A percentile compares a stretch with the other conserved stretches of the same genome.
Evolutionary conservation across 73 alveolate genomes (phyloP).

Genomic region (Uronychia setigera): DNA sequence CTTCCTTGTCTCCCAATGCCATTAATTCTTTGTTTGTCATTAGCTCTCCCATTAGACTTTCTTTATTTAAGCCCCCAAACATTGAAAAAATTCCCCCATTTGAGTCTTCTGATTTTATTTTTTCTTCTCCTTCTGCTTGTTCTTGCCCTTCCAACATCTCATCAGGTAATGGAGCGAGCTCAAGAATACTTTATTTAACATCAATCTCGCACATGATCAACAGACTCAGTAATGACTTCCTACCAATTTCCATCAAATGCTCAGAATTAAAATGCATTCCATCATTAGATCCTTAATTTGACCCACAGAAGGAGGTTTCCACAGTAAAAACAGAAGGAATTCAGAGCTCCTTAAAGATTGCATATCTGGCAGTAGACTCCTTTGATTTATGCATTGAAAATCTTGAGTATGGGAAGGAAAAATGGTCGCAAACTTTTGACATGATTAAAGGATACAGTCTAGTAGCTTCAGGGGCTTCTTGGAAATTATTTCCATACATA

Average conservation of each 20-base stretch:
- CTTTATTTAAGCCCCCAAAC: neutral
- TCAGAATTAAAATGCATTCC: slow-evolving; percentile 72
- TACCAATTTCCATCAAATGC: slow-evolving; percentile 78
- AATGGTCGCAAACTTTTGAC: slow-evolving; percentile 40
- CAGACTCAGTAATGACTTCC: slow-evolving; percentile 53
- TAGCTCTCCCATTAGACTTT: neutral
- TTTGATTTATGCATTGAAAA: slow-evolving; percentile 87
- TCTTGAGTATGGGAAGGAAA: slow-evolving; percentile 72
- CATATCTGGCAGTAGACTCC: slow-evolving; percentile 96
- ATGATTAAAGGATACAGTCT: slow-evolving; percentile 42
- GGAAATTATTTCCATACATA: slow-evolving; percentile 39
- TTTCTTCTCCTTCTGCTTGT: neutral
- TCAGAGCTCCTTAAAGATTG: slow-evolving; percentile 88
- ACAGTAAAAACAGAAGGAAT: slow-evolving; percentile 88
- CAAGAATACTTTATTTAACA: neutral
- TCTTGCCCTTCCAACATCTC: neutral
- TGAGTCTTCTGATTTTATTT: neutral
- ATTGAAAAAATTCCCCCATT: too few species aligned
- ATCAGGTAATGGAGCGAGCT: neutral
- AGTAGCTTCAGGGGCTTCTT: slow-evolving; percentile 34
- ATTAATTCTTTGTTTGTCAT: neutral
- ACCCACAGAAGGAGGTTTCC: slow-evolving; percentile 96
- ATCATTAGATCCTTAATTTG: slow-evolving; percentile 75
- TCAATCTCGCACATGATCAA: neutral
- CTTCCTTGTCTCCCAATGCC: slow-evolving; percentile 62